These are phyloP conservation scores for Ceratocystis cubensis DNA, from an alignment of 2,329 filamentous ascomycete genomes.

Conservation along the genomic window DNA sequence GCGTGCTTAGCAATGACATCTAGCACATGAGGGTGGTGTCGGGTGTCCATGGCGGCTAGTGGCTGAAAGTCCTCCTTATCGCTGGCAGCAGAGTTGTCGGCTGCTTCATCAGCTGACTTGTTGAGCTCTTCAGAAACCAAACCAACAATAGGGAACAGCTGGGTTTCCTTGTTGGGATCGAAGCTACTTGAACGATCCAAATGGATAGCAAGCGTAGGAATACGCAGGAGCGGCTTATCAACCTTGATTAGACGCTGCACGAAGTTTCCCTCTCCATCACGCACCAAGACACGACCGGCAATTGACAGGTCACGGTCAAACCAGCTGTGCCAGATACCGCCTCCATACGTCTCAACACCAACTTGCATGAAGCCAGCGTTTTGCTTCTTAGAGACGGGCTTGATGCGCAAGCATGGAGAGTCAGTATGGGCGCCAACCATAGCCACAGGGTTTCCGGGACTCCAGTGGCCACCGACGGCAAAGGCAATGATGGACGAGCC, in stretches of 20 bases:
- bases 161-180: slow-evolving; percentile 91
- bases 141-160: slow-evolving; percentile 86
- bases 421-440: slow-evolving; percentile 97
- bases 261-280: slow-evolving; percentile 58
- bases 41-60: slow-evolving; percentile 61
- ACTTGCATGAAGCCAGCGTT: slow-evolving; percentile 83
- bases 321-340: slow-evolving; percentile 96
- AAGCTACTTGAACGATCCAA: slow-evolving; percentile 78
- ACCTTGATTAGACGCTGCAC: slow-evolving; percentile 80
- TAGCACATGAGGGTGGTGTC: slow-evolving; percentile 80
- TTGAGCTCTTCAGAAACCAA: slow-evolving; percentile 82
- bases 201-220: slow-evolving; percentile 90
- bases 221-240: slow-evolving; percentile 76
- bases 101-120: slow-evolving; percentile 35
- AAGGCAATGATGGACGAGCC: slow-evolving; percentile 86
- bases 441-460: slow-evolving; percentile 75
- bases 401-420: slow-evolving; percentile 80
- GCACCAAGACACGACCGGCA: slow-evolving; percentile 76
- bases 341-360: slow-evolving; percentile 92
- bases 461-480: slow-evolving; percentile 81
- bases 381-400: slow-evolving; percentile 84
- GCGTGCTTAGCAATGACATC: slow-evolving; percentile 73
- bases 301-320: slow-evolving; percentile 91
- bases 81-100: slow-evolving; percentile 31
- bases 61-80: slow-evolving; percentile 52